These are phyloP conservation scores for Globisporangium iwayamae DNA, from an alignment of 352 stramenopile genomes.

Conservation along the genomic window DNA sequence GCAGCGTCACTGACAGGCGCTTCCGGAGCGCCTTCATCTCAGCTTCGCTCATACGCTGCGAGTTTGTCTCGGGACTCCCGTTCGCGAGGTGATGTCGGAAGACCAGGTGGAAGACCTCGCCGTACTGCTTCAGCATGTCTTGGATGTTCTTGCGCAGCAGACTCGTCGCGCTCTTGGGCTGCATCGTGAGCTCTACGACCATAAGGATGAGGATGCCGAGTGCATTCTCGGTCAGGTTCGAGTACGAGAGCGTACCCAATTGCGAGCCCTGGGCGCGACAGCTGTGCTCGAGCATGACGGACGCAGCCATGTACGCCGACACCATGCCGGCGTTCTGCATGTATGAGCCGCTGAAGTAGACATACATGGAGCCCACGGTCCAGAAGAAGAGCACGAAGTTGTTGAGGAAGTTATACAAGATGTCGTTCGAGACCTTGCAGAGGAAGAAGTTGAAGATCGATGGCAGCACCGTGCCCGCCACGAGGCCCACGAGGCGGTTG, in stretches of 20 bases:
- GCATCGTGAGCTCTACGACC: constrained; percentile 44
- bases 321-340: constrained; percentile 57
- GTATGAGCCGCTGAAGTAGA: constrained; percentile 61
- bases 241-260: constrained; percentile 2
- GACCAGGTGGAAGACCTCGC: constrained; percentile 36
- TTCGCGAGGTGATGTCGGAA: constrained; percentile 53
- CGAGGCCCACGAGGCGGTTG: constrained; percentile 62
- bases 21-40: constrained; percentile 37
- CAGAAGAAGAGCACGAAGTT: constrained; percentile 63
- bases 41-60: constrained; percentile 17
- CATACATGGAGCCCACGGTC: constrained; percentile 67
- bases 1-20: constrained; percentile 31
- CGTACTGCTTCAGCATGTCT: constrained; percentile 37
- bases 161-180: constrained; percentile 44
- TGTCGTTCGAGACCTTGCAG: constrained; percentile 39
- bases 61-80: constrained; percentile 16
- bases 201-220: constrained; percentile 49
- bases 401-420: constrained; percentile 53
- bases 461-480: constrained; percentile 66
- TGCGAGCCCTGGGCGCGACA: not conserved
- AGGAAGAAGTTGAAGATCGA: constrained; percentile 75
- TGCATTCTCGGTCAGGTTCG: constrained; percentile 3
- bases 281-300: constrained; percentile 30
- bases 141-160: constrained; percentile 59
- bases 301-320: constrained; percentile 60